Evolutionary conservation across 345 rosid species (phyloP).

Genomic region (Eucalyptus erythrocorys): DNA sequence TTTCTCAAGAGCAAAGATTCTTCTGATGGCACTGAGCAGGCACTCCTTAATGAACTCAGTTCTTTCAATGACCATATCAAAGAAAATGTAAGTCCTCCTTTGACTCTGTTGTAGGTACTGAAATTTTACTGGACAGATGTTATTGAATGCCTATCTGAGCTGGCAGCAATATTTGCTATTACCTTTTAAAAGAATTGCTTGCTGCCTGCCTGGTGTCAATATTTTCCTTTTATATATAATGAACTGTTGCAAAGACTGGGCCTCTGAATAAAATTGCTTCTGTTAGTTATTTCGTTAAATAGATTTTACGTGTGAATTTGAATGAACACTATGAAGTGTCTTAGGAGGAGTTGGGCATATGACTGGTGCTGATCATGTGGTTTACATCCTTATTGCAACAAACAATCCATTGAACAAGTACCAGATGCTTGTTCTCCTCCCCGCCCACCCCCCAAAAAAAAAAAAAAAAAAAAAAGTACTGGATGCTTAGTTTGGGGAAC

Average conservation of each 20-base stretch:
- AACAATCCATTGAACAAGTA: neutral
- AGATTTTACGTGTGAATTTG: neutral
- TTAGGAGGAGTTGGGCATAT: neutral
- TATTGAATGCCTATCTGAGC: neutral
- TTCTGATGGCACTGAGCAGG: conserved; percentile 70
- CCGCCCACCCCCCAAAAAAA: accelerated
- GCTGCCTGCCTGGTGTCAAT: neutral
- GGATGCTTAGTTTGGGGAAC: neutral
- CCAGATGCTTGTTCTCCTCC: neutral
- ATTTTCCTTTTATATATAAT: neutral
- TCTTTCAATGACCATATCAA: conserved; percentile 43
- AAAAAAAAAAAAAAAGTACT: neutral
- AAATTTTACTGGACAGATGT: neutral
- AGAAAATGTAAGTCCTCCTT: conserved; percentile 8
- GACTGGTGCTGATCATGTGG: neutral
- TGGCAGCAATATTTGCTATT: neutral
- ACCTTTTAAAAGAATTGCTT: neutral
- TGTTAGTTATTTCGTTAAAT: neutral
- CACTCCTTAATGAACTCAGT: conserved; percentile 57
- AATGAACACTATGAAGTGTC: neutral
- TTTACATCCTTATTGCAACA: neutral
- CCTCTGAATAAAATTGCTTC: neutral
- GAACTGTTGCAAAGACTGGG: neutral
- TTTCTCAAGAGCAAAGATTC: conserved; percentile 88
- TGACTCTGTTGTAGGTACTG: neutral